These are phyloP conservation scores for Phytophthora foliorum DNA, from an alignment of 352 stramenopile genomes.

Conservation along the genomic window DNA sequence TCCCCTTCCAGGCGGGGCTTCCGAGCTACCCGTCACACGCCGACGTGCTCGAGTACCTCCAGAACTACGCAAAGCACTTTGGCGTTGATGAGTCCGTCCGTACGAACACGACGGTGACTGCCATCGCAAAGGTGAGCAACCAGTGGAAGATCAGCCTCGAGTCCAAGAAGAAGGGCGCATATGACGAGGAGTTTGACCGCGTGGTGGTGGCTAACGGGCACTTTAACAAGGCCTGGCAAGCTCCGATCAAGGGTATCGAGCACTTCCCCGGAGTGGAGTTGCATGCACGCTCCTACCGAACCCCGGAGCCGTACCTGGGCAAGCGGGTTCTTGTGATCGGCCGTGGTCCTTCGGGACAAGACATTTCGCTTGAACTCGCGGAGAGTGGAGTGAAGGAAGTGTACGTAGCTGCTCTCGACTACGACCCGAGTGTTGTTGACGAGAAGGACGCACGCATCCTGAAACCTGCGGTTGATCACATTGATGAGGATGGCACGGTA, in stretches of 20 bases:
- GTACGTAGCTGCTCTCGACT: conserved; percentile 58
- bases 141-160: conserved; percentile 50
- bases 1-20: conserved; percentile 50
- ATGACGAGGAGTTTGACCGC: conserved; percentile 71
- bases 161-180: conserved; percentile 43
- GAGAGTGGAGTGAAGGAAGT: conserved; percentile 47
- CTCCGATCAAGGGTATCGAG: conserved; percentile 59
- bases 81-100: conserved; percentile 53
- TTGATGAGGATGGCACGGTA: conserved; percentile 50
- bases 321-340: conserved; percentile 76
- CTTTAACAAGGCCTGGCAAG: conserved; percentile 62
- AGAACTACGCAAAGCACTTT: conserved; percentile 64
- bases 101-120: conserved; percentile 55
- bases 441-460: conserved; percentile 48
- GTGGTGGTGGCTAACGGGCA: conserved; percentile 77
- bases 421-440: conserved; percentile 30
- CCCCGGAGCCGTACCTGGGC: conserved; percentile 40
- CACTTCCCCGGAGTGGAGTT: conserved; percentile 45
- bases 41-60: conserved; percentile 67
- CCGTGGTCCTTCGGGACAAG: conserved; percentile 66
- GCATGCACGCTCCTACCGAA: conserved; percentile 63
- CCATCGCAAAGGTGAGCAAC: conserved; percentile 41
- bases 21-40: conserved; percentile 68
- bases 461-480: conserved; percentile 56
- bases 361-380: conserved; percentile 77